Percentiles rank a stretch among this genome's conserved stretches.
These are phyloP conservation scores for Acer negundo DNA, from an alignment of 345 rosid species.

Conservation along the genomic window DNA sequence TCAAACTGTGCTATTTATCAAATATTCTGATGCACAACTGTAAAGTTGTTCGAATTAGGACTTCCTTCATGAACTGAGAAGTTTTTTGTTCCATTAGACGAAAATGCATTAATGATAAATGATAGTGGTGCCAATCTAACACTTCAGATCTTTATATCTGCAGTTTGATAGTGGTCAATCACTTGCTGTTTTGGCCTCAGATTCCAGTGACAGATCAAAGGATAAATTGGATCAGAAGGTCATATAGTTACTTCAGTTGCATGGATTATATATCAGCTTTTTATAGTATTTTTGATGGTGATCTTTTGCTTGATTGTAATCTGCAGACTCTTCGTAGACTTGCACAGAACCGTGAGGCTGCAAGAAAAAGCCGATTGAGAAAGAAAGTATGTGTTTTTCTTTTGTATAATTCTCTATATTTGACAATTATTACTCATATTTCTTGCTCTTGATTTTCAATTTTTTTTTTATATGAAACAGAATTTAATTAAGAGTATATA, in stretches of 20 bases:
- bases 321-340: conserved; percentile 90
- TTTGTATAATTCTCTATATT: neutral
- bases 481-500: neutral
- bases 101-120: conserved; percentile 7
- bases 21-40: conserved; percentile 11
- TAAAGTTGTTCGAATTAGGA: neutral
- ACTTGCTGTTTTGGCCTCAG: conserved; percentile 56
- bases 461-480: neutral
- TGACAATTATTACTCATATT: neutral
- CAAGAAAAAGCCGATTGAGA: conserved; percentile 93
- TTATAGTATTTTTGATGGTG: conserved; percentile 10
- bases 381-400: conserved; percentile 60
- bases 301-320: conserved; percentile 33
- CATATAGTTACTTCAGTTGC: conserved; percentile 24
- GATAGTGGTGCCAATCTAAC: conserved; percentile 22
- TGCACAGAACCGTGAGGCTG: conserved; percentile 99
- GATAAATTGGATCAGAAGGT: conserved; percentile 97
- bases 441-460: neutral
- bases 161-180: conserved; percentile 72
- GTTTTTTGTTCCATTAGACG: conserved; percentile 17
- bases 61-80: neutral
- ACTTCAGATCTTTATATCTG: conserved; percentile 21
- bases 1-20: neutral
- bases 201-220: conserved; percentile 94
- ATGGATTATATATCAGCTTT: conserved; percentile 10